Conservation (phyloP, 2,329 filamentous ascomycete species). For the Fusarium tuaranense region DNA sequence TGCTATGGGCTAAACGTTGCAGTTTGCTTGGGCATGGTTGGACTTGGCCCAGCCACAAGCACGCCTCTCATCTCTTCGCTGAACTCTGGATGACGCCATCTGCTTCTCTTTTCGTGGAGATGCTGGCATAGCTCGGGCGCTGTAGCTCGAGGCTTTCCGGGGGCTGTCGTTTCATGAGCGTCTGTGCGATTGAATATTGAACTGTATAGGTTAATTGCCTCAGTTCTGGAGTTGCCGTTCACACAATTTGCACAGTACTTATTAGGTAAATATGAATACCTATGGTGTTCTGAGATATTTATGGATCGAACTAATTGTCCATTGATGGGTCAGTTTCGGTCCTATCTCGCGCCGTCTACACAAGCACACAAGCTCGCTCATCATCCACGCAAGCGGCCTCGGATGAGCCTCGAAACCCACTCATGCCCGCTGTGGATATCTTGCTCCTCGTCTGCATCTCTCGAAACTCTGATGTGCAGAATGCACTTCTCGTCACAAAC, state of each 20-base stretch:
- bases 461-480: conserved; percentile 1
- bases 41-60: conserved; percentile 19
- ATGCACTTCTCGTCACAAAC: not conserved
- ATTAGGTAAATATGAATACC: not conserved
- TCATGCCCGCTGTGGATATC: conserved; percentile 5
- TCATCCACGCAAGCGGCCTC: conserved; percentile 3
- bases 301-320: conserved; percentile 1
- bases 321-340: conserved; percentile 22
- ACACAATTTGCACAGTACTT: not conserved
- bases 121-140: conserved; percentile 8
- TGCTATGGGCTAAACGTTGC: conserved; percentile 6
- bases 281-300: conserved; percentile 1
- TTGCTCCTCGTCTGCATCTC: conserved; percentile 8
- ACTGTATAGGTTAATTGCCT: not conserved
- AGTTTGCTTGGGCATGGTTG: conserved; percentile 7
- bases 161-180: conserved; percentile 7
- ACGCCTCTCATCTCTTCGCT: conserved; percentile 13
- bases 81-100: conserved; percentile 25
- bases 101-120: conserved; percentile 3
- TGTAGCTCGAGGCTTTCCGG: conserved; percentile 36
- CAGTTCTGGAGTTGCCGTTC: not conserved
- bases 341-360: conserved; percentile 22
- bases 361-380: conserved; percentile 6
- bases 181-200: conserved; percentile 3
- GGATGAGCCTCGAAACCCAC: conserved; percentile 5